A percentile compares a stretch with the other conserved stretches of the same genome.
Evolutionary conservation across 768 basidiomycete species (phyloP).

Genomic region (Russula olivacea): DNA sequence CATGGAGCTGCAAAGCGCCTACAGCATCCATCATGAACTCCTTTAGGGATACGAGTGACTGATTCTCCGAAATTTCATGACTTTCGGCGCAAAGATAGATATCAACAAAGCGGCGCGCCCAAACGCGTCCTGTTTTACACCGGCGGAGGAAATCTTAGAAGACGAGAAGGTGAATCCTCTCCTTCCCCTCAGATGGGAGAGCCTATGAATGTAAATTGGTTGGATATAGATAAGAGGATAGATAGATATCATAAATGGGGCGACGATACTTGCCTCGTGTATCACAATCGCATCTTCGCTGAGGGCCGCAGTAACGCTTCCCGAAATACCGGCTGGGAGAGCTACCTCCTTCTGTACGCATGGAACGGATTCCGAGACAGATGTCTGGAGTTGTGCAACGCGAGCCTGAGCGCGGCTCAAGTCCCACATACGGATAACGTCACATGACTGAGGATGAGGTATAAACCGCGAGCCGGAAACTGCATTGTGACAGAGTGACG

Average conservation of each 20-base stretch:
- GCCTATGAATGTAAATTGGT: not conserved
- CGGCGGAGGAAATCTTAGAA: constrained; percentile 2
- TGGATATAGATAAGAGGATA: not conserved
- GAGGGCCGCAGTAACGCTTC: not conserved
- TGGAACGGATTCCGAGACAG: not conserved
- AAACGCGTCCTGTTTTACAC: not conserved
- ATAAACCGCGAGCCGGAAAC: constrained; percentile 10
- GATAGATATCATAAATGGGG: not conserved
- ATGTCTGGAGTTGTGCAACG: not conserved
- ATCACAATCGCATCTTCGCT: constrained; percentile 18
- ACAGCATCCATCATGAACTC: not conserved
- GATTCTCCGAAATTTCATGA: not conserved
- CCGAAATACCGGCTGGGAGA: not conserved
- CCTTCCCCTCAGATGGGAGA: not conserved
- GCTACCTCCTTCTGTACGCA: not conserved
- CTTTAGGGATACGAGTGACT: not conserved
- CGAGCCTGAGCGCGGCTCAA: constrained; percentile 2
- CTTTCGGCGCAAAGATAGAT: not conserved
- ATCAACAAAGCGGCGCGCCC: not conserved
- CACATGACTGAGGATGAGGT: not conserved
- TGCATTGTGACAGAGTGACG: not conserved
- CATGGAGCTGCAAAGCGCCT: not conserved
- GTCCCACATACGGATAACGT: not conserved
- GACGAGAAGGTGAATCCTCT: constrained; percentile 7
- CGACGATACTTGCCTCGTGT: constrained; percentile 4